These are phyloP conservation scores for Mentha longifolia DNA, from an alignment of 257 asterid genomes.

Conservation along the genomic window DNA sequence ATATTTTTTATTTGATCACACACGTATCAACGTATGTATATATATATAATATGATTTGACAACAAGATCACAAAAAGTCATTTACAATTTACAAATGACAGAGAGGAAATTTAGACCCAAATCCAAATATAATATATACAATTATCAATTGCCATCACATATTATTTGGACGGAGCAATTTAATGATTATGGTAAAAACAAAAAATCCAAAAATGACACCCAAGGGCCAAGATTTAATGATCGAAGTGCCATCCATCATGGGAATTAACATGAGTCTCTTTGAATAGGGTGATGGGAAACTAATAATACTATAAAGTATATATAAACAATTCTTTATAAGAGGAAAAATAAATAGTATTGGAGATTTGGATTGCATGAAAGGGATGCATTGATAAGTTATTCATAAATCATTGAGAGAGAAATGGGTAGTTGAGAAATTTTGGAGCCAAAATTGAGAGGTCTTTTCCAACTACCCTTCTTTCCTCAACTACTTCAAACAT, in stretches of 20 bases:
- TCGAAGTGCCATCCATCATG: neutral
- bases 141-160: neutral
- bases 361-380: neutral
- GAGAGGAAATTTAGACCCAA: neutral
- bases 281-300: neutral
- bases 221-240: too few species aligned
- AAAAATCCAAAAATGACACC: neutral
- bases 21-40: too few species aligned
- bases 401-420: neutral
- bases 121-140: neutral
- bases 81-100: neutral
- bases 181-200: too few species aligned
- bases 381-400: neutral
- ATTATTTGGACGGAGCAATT: too few species aligned
- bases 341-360: neutral
- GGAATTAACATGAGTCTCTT: too few species aligned
- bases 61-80: neutral
- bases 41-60: neutral
- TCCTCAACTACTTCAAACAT: slow-evolving; percentile 3
- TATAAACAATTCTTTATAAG: neutral
- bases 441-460: neutral
- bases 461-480: neutral
- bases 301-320: neutral
- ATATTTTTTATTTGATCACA: too few species aligned
- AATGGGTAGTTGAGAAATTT: slow-evolving; percentile 2